Conservation (phyloP, 2,329 filamentous ascomycete genomes). For the Alternaria dauci region DNA sequence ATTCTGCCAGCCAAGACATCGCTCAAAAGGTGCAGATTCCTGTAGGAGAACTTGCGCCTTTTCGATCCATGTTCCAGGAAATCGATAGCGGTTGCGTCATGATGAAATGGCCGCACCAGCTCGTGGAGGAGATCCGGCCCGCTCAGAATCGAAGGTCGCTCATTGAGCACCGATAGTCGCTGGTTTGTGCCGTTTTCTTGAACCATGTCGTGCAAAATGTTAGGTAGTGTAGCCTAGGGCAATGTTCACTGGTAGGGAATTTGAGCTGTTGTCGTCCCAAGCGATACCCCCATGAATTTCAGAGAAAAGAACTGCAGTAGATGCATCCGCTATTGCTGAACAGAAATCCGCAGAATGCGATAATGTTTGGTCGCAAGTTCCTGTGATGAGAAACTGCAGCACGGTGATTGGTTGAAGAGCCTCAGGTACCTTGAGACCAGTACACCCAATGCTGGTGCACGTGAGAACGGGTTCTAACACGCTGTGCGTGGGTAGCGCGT, state of each 20-base stretch:
- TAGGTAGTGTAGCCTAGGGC: constrained; percentile 8
- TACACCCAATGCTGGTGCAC: constrained; percentile 29
- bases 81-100: constrained; percentile 65
- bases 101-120: constrained; percentile 62
- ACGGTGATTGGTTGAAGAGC: constrained; percentile 40
- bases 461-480: constrained; percentile 31
- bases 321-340: constrained; percentile 3
- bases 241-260: neutral
- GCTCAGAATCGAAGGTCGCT: constrained; percentile 59
- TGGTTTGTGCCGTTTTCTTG: constrained; percentile 16
- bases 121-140: constrained; percentile 69
- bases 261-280: neutral
- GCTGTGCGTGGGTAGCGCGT: constrained; percentile 13
- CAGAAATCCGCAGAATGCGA: neutral
- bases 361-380: constrained; percentile 8
- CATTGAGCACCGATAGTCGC: constrained; percentile 62
- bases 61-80: constrained; percentile 63
- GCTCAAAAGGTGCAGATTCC: constrained; percentile 67
- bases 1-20: constrained; percentile 61
- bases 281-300: neutral
- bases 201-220: constrained; percentile 37
- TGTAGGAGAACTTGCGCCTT: constrained; percentile 65
- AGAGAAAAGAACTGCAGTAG: neutral
- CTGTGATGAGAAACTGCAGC: constrained; percentile 48
- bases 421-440: constrained; percentile 28